Evolutionary conservation across 129 eudicot genomes (phyloP), one percentile per base, ranked within the genome.

Genomic region (Erigeron canadensis): DNA sequence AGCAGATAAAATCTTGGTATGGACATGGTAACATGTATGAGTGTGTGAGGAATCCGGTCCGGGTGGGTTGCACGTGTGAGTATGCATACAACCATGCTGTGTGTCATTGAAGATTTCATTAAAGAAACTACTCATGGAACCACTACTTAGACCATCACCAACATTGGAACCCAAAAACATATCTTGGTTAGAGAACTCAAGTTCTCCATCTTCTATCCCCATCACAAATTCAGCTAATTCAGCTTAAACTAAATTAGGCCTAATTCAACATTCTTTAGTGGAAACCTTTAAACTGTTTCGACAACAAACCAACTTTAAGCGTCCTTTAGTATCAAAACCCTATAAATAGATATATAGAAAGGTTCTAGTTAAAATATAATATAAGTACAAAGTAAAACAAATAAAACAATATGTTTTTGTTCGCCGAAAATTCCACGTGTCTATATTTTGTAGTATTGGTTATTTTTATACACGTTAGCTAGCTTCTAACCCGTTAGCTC

Each of bases 21-120:
- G 99, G 65, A 95, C 96, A 63, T 95, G 99, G 76, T 82, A 87
- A 74, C 99, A 95, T 3, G 99, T 95, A 84, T 95, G 97, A 5
- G 99, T 95, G 63, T 95, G 99, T 54, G 99, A 80, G 22, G 75
- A 79, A 78, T 95, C 99, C 0, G 99, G 99, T 45, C 97, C 99
- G 5, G 96, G 88, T 2, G 99, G 97, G 80, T 88, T 90, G 78
- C 99, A 95, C 40, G 91, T 89, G 75, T 95, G 99, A 69, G 97
- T 83, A 61, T 95, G 99, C 51, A 91, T 90, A 75, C 99, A 95
- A 50, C 96, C 91, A 38, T 82, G n/a, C n/a, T n/a, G 99, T 2
- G 91, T 22, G 78, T 89, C 96, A 69, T 80, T 87, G 51, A 87
- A 85, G 56, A 87, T 72, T 15, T 87, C 96, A 62, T 86, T 88